These are phyloP conservation scores for Oidiodendron maius DNA, from an alignment of 495 filamentous ascomycete species.

Conservation along the genomic window DNA sequence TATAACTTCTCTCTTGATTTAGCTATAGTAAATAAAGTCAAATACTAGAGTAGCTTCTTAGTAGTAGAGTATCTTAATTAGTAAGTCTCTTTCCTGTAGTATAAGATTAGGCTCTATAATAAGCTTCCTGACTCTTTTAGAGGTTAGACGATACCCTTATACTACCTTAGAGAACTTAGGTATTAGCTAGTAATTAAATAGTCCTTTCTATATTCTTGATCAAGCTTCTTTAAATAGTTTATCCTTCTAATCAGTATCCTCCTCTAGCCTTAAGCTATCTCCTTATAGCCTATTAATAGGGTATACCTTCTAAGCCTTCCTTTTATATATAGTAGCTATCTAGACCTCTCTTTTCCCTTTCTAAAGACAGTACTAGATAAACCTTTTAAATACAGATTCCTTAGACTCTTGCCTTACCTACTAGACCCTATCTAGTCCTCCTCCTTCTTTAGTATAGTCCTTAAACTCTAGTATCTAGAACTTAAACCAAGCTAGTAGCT, in stretches of 20 bases:
- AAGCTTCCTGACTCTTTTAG: neutral
- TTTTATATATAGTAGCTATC: too few species aligned
- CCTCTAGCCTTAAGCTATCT: neutral
- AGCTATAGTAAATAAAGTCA: neutral
- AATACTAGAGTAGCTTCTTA: neutral
- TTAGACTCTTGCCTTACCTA: neutral
- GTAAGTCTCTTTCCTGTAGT: neutral
- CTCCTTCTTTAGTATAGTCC: neutral
- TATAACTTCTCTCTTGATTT: neutral
- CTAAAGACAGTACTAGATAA: neutral
- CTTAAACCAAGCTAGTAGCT: neutral
- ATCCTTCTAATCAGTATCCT: neutral
- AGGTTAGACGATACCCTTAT: neutral
- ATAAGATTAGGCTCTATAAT: neutral
- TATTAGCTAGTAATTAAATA: neutral
- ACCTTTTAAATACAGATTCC: neutral
- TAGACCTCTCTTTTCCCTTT: neutral
- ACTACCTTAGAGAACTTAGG: neutral
- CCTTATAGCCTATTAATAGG: neutral
- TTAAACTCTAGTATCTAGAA: neutral
- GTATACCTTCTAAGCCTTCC: neutral
- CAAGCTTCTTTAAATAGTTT: too few species aligned
- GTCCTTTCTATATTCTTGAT: too few species aligned
- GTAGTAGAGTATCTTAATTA: neutral
- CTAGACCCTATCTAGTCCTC: neutral